These are phyloP conservation scores for Fraxinus sp. DNA, from an alignment of 305 asterid genomes.

Conservation along the genomic window DNA sequence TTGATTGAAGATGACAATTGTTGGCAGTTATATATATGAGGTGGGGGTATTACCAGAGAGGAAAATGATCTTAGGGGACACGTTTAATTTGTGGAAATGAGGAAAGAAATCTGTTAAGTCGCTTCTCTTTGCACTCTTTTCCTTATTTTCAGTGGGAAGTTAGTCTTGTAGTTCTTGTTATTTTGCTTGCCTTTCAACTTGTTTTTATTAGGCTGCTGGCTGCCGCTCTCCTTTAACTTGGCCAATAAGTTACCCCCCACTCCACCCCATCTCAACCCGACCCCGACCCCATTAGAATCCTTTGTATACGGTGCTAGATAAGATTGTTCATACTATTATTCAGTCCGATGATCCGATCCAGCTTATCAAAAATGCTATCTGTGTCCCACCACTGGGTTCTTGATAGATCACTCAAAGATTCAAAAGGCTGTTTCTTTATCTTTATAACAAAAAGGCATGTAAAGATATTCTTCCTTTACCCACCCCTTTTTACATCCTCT, in stretches of 20 bases:
- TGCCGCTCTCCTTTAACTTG: background rate
- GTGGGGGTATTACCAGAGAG: background rate
- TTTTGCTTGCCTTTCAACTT: background rate
- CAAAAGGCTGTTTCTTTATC: constrained; percentile 6
- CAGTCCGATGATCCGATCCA: background rate
- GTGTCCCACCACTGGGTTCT: background rate
- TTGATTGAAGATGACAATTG: constrained; percentile 13
- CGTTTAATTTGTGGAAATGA: constrained; percentile 41
- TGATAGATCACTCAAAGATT: background rate
- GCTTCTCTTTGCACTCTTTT: constrained; percentile 36
- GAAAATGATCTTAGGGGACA: constrained; percentile 58
- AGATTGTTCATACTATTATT: background rate
- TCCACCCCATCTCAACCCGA: background rate
- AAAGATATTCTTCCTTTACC: constrained; percentile 16
- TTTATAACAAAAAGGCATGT: constrained; percentile 9
- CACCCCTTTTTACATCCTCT: background rate
- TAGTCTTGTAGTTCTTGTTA: constrained; percentile 26
- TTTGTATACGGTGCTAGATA: background rate
- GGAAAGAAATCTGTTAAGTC: constrained; percentile 45
- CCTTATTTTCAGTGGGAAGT: constrained; percentile 28
- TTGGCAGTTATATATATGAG: background rate
- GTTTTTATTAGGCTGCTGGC: background rate
- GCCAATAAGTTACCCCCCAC: background rate
- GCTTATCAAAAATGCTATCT: background rate
- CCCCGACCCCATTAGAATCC: background rate